Evolutionary conservation across 2,329 filamentous ascomycete genomes (phyloP).

Genomic region (Colletotrichum phormii): DNA sequence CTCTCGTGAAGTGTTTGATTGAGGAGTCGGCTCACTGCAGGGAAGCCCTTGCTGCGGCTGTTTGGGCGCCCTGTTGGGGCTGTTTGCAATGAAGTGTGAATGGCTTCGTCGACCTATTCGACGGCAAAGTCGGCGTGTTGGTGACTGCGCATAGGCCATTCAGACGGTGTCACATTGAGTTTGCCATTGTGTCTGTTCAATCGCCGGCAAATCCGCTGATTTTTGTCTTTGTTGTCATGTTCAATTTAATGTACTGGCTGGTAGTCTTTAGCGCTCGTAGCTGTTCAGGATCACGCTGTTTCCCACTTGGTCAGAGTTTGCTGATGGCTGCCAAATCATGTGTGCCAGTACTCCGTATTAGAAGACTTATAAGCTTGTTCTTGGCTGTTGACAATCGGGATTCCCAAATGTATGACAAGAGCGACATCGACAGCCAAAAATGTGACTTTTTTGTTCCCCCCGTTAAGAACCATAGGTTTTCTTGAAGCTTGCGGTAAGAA

Average conservation of each 20-base stretch:
- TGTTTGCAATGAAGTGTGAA: conserved; percentile 9
- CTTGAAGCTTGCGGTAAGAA: background rate
- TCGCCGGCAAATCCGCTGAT: background rate
- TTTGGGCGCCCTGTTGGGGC: background rate
- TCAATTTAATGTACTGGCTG: background rate
- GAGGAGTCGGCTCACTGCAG: conserved; percentile 3
- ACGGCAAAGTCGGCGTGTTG: background rate
- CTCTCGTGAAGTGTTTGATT: conserved; percentile 5
- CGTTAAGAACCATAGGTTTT: background rate
- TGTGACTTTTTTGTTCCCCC: background rate
- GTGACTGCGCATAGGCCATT: background rate
- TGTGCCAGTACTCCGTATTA: background rate
- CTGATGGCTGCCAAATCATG: background rate
- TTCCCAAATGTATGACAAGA: background rate
- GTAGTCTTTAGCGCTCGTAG: background rate
- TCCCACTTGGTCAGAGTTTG: background rate
- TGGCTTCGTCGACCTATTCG: background rate
- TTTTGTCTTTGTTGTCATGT: background rate
- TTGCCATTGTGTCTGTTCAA: background rate
- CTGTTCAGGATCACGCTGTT: background rate
- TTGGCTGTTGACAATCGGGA: background rate
- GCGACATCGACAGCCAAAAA: background rate
- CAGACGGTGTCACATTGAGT: background rate
- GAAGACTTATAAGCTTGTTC: too few relatives aligned
- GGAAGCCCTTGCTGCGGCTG: conserved; percentile 7